Conservation (phyloP, 345 rosid species). For the Rhizophora mangle region DNA sequence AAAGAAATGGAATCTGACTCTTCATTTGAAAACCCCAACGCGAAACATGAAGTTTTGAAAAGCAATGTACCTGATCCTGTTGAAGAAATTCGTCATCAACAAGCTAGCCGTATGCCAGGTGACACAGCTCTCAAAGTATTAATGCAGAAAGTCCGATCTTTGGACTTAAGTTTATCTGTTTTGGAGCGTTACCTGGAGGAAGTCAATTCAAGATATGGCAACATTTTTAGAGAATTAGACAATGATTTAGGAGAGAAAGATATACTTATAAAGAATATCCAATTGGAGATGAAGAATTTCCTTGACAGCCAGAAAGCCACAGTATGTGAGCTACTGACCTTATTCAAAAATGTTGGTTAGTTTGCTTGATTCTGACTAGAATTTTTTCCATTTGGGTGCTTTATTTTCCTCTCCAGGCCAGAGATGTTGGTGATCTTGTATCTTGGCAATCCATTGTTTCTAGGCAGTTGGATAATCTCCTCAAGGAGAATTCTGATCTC, state of each 20-base stretch:
- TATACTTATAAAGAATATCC: constrained; percentile 41
- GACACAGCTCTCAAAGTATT: constrained; percentile 86
- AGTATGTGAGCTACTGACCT: constrained; percentile 35
- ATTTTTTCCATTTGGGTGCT: constrained; percentile 3
- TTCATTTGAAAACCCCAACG: constrained; percentile 30
- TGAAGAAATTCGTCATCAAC: constrained; percentile 72
- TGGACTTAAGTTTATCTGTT: constrained; percentile 77
- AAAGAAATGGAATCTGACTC: constrained; percentile 36
- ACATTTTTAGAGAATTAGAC: constrained; percentile 70
- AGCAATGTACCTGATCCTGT: constrained; percentile 40
- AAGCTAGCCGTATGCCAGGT: constrained; percentile 88
- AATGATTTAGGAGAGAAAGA: constrained; percentile 58
- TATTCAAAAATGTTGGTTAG: background rate
- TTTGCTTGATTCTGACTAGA: background rate
- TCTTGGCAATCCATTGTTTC: constrained; percentile 66
- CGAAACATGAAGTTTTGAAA: constrained; percentile 37
- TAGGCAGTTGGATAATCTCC: constrained; percentile 38
- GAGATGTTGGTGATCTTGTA: constrained; percentile 60
- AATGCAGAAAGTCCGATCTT: constrained; percentile 85
- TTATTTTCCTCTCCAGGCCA: constrained; percentile 41
- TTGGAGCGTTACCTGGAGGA: constrained; percentile 88
- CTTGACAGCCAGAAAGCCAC: constrained; percentile 44
- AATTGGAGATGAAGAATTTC: constrained; percentile 48
- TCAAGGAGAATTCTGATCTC: constrained; percentile 49
- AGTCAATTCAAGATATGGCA: constrained; percentile 62